Percentiles rank a stretch among this genome's conserved stretches.
Conservation (phyloP, 768 basidiomycete genomes). For the Mycena vulgaris region DNA sequence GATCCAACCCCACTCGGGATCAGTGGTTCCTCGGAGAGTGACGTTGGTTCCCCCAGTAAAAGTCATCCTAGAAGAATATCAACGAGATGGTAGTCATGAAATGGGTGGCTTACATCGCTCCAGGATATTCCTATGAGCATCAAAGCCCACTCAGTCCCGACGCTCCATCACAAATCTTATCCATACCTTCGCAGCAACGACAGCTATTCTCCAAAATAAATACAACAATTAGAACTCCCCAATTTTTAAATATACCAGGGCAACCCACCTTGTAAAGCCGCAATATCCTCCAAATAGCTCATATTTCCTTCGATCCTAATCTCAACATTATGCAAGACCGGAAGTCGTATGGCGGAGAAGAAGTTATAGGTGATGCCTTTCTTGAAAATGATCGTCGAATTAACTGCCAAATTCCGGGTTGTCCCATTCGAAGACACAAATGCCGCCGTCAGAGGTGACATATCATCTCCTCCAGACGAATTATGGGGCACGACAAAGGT, state of each 20-base stretch:
- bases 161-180: slow-evolving; percentile 16
- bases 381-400: slow-evolving; percentile 55
- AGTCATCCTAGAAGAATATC: slow-evolving; percentile 46
- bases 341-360: slow-evolving; percentile 56
- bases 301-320: slow-evolving; percentile 54
- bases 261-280: slow-evolving; percentile 28
- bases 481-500: slow-evolving; percentile 32
- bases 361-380: slow-evolving; percentile 58
- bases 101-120: slow-evolving; percentile 23
- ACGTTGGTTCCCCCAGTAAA: slow-evolving; percentile 55
- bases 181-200: slow-evolving; percentile 32
- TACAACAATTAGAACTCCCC: slow-evolving; percentile 21
- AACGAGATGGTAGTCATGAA: slow-evolving; percentile 16
- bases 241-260: slow-evolving; percentile 13
- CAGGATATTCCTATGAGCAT: slow-evolving; percentile 25
- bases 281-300: slow-evolving; percentile 35
- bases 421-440: slow-evolving; percentile 29
- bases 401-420: slow-evolving; percentile 30
- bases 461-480: slow-evolving; percentile 30
- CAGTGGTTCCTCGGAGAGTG: slow-evolving; percentile 54
- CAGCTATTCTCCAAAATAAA: slow-evolving; percentile 29
- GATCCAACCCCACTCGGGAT: slow-evolving; percentile 58
- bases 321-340: slow-evolving; percentile 53
- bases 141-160: slow-evolving; percentile 17
- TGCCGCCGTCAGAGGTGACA: slow-evolving; percentile 14